A percentile compares a stretch with the other conserved stretches of the same genome.
Evolutionary conservation across 331 rosid species (phyloP).

Genomic region (Spiraea crenata): DNA sequence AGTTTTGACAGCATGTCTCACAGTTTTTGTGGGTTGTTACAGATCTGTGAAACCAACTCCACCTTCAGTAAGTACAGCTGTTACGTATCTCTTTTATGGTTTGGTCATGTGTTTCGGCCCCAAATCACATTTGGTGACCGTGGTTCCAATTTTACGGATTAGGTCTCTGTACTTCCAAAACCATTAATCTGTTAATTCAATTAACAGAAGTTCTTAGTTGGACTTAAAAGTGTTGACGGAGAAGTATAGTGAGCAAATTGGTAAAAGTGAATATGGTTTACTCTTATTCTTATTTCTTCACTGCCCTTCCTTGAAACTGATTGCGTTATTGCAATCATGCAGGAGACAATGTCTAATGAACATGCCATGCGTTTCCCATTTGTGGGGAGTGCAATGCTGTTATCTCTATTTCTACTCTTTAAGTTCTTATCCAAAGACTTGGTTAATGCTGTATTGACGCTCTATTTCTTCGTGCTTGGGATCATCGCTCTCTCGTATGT

Average conservation of each 20-base stretch:
- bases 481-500: slow-evolving; percentile 95
- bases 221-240: no score
- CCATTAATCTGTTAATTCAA: no score
- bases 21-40: slow-evolving; percentile 93
- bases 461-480: slow-evolving; percentile 95
- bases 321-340: slow-evolving; percentile 34
- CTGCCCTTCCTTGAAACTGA: slow-evolving; percentile 15
- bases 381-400: slow-evolving; percentile 98
- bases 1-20: slow-evolving; percentile 74
- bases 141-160: no score
- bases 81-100: background rate
- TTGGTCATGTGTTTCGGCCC: no score
- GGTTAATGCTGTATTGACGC: slow-evolving; percentile 96
- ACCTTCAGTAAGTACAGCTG: slow-evolving; percentile 62
- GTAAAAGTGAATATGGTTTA: no score
- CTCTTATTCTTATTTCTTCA: background rate
- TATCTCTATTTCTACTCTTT: slow-evolving; percentile 90
- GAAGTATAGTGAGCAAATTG: no score
- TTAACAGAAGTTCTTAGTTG: no score
- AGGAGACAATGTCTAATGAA: slow-evolving; percentile 99
- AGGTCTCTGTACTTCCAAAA: no score
- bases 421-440: slow-evolving; percentile 98
- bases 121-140: no score
- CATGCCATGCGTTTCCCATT: slow-evolving; percentile 99
- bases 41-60: slow-evolving; percentile 98